Evolutionary conservation across 371 early-diverging fungal genomes (phyloP), one percentile per base, ranked within the genome.

Genomic region (Actinomucor elegans): DNA sequence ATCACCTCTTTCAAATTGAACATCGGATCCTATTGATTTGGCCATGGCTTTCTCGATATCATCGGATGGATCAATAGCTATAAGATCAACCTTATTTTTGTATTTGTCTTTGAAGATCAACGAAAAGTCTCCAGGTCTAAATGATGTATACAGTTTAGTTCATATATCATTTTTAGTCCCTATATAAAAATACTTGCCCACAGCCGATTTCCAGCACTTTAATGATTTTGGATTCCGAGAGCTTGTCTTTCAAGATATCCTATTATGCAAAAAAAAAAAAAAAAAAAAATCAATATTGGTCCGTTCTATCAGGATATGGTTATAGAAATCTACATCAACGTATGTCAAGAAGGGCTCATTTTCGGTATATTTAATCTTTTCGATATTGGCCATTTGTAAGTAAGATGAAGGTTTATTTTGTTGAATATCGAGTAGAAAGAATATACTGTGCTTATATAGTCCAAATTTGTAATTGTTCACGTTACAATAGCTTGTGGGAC

Each of bases 161-260:
- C 8, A 17, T 0, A 14, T 18, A 34, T 11, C 11, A 31, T 31
- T 31, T 31, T 31, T 31, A n/a, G n/a, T n/a, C n/a, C 11, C 11
- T 38, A 28, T 3, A 40, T 34, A 14, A 24, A 27, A 1, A n/a
- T 42, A 38, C 42, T 26, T 58, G 64, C 68, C 70, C 71, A 15
- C 71, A 71, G 8, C 71, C 71, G 17, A 64, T 55, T 51, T 71
- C 71, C 26, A 68, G 38, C 4, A 65, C 17, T 9, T 37, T 34
- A 11, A 70, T 28, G 3, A 47, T 32, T 14, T 41, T 45, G 4
- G 42, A 31, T 3, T 40, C 15, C 15, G 47, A 54, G n/a, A 46
- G 46, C 2, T 45, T 54, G 6, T 45, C 36, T n/a, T 64, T 53
- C 23, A 68, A 32, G 9, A 64, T 23, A 9, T 35, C 36, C 61